Evolutionary conservation across 2,329 filamentous ascomycete genomes (phyloP).

Genomic region (Elsinoe australis): DNA sequence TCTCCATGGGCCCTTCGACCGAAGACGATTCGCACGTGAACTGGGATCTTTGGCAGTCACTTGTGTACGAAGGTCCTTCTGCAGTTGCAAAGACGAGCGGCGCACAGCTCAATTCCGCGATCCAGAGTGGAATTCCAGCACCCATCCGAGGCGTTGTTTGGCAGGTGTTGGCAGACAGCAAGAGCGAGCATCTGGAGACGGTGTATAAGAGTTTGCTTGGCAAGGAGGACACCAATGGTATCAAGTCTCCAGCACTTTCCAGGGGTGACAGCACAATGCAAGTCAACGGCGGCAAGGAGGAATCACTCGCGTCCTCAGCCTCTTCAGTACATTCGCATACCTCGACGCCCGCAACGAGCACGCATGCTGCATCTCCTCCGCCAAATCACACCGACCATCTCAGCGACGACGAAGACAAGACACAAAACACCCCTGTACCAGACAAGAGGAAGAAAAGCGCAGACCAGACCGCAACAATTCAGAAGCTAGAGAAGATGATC

Average conservation of each 20-base stretch:
- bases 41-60: slow-evolving; percentile 95
- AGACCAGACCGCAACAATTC: slow-evolving; percentile 63
- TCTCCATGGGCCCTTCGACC: slow-evolving; percentile 62
- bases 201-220: slow-evolving; percentile 77
- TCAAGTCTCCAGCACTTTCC: slow-evolving; percentile 22
- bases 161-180: slow-evolving; percentile 94
- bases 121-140: slow-evolving; percentile 86
- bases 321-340: slow-evolving; percentile 77
- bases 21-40: slow-evolving; percentile 72
- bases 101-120: slow-evolving; percentile 82
- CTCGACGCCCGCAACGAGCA: slow-evolving; percentile 53
- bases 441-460: slow-evolving; percentile 72
- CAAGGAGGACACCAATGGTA: slow-evolving; percentile 72
- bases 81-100: slow-evolving; percentile 81
- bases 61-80: slow-evolving; percentile 88
- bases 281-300: slow-evolving; percentile 56
- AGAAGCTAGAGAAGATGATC: slow-evolving; percentile 85
- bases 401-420: slow-evolving; percentile 49
- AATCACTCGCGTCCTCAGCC: slow-evolving; percentile 65
- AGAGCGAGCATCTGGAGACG: slow-evolving; percentile 79
- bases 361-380: slow-evolving; percentile 30
- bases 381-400: no score
- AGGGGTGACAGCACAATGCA: slow-evolving; percentile 18
- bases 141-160: slow-evolving; percentile 97
- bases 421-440: slow-evolving; percentile 24